Evolutionary conservation across 2,329 filamentous ascomycete genomes (phyloP), one percentile per base, ranked within the genome.

Genomic region (Verticillium dahliae): DNA sequence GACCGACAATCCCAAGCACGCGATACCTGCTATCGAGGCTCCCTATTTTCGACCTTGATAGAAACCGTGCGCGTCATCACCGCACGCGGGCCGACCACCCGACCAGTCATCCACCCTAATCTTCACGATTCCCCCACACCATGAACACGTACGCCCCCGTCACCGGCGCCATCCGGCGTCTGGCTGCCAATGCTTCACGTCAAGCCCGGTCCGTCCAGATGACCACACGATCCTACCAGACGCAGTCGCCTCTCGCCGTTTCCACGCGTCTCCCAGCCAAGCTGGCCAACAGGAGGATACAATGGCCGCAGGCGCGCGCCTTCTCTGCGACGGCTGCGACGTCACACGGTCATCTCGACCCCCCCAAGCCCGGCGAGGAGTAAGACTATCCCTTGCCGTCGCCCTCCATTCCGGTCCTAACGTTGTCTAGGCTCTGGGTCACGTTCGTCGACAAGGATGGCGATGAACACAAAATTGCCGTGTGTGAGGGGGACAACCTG

Each of bases 391-490:
- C 33, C 35, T 38, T 39, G 27, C 1, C 62, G 14, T 6, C 6
- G 18, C 57, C 9, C 38, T 22, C 41, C 56, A 39, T 50, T 7
- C 3, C 33, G 27, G 27, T 27, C 27, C 27, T 59, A 38, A 63
- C 57, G 37, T 15, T 50, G 18, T 33, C 13, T 66, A 96, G 92
- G 74, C 85, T 96, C 62, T 90, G 90, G 71, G 84, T 99, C 33
- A 96, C 93, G 0, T 97, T 98, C 73, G 84, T 98, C 67, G 93
- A 97, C 75, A 97, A 98, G 76, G 92, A 97, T 22, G 88, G 88
- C 58, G 80, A 85, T 35, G 82, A 87, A 67, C 83, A 91, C 74
- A 91, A 89, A 63, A 86, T 97, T 69, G 87, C 89, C 63, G 94
- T 97, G 9, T 81, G 86, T 14, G 87, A 90, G 69, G 95, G 95